phyloP scores from a whole-genome alignment of 345 rosid species.

The Populus alba region DNA sequence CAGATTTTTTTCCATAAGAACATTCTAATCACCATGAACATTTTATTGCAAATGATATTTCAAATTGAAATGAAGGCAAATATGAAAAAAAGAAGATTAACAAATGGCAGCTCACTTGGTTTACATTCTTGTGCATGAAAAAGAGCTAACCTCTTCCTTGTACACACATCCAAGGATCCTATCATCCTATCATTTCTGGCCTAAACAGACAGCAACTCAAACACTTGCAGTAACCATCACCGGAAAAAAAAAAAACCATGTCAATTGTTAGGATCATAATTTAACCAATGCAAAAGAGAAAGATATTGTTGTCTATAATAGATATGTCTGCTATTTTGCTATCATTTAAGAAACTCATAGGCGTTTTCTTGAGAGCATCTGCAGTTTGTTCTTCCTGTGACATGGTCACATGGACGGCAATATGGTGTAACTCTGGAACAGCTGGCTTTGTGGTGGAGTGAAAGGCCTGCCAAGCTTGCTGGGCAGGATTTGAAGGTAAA shows the following conservation, averaged over 20 bases:
- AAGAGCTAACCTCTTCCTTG: not conserved
- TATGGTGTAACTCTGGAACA: conserved; percentile 73
- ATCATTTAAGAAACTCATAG: conserved; percentile 19
- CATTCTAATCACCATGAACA: not conserved
- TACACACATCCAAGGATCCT: not conserved
- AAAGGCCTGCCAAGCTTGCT: conserved; percentile 82
- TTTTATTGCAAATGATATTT: not conserved
- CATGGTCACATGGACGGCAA: conserved; percentile 79
- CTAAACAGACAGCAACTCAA: not conserved
- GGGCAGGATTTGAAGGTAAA: conserved; percentile 64
- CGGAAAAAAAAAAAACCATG: not conserved
- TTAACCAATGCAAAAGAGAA: not conserved
- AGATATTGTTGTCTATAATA: too few relatives aligned
- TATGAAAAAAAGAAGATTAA: not conserved
- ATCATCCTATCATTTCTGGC: not conserved
- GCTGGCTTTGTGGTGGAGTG: conserved; percentile 84
- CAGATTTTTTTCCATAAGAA: not conserved
- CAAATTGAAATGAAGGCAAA: not conserved
- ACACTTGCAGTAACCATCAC: not conserved
- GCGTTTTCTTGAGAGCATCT: conserved; percentile 33
- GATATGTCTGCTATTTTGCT: not conserved
- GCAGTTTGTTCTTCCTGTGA: conserved; percentile 92
- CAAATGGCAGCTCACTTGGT: not conserved
- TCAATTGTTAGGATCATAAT: not conserved
- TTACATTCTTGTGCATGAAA: not conserved